Evolutionary conservation across 2,329 filamentous ascomycete genomes (phyloP).

Genomic region (Fusarium albidum): DNA sequence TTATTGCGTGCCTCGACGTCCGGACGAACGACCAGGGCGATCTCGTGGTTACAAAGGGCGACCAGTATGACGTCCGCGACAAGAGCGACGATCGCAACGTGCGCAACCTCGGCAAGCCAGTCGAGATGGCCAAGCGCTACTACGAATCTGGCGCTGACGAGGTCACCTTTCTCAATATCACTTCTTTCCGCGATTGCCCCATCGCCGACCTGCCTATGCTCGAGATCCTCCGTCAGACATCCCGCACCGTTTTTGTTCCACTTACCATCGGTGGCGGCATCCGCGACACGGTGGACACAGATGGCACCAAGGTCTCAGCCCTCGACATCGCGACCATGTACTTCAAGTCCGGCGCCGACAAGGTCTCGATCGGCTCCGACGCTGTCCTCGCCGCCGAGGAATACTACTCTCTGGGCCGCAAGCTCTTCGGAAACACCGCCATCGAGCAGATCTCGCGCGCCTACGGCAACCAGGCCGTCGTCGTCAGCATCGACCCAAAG

Average conservation of each 20-base stretch:
- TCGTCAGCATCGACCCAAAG: slow-evolving; percentile 94
- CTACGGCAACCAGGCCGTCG: slow-evolving; percentile 96
- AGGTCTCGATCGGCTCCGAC: slow-evolving; percentile 95
- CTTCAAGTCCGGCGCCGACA: slow-evolving; percentile 96
- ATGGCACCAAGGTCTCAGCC: slow-evolving; percentile 85
- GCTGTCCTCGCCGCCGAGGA: slow-evolving; percentile 93
- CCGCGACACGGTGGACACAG: slow-evolving; percentile 87
- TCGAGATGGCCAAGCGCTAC: slow-evolving; percentile 92
- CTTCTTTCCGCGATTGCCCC: slow-evolving; percentile 94
- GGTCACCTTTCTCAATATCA: slow-evolving; percentile 98
- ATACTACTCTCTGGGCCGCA: slow-evolving; percentile 77
- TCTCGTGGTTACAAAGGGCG: slow-evolving; percentile 96
- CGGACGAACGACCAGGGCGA: slow-evolving; percentile 94
- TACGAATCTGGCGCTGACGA: slow-evolving; percentile 98
- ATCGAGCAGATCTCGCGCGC: slow-evolving; percentile 95
- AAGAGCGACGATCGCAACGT: slow-evolving; percentile 74
- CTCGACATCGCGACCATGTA: slow-evolving; percentile 96
- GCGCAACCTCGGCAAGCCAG: slow-evolving; percentile 94
- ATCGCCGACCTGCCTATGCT: slow-evolving; percentile 95
- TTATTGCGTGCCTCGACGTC: slow-evolving; percentile 97
- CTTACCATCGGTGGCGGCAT: slow-evolving; percentile 96
- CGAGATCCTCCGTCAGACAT: slow-evolving; percentile 86
- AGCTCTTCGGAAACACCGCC: slow-evolving; percentile 81
- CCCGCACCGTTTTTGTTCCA: slow-evolving; percentile 93
- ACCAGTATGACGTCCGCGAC: slow-evolving; percentile 98